phyloP scores from a whole-genome alignment of 768 basidiomycete genomes.

The Mycena haematopus region DNA sequence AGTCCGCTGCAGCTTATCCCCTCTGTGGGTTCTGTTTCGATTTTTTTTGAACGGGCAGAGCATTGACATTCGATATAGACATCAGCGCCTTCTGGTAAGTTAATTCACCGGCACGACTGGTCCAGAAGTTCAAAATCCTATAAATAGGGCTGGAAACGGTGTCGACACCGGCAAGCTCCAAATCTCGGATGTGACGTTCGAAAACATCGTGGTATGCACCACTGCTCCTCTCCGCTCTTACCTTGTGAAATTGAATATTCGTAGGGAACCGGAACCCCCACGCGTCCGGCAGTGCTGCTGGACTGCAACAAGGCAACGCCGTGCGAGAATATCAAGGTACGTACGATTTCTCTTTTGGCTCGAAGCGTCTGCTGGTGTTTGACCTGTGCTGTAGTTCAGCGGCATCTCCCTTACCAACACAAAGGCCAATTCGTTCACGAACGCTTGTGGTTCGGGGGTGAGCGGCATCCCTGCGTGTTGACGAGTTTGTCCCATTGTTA shows the following conservation, averaged over 20 bases:
- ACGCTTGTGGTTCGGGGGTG: slow-evolving; percentile 32
- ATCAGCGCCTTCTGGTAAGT: background rate
- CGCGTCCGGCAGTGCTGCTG: slow-evolving; percentile 31
- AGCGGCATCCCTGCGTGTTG: slow-evolving; percentile 27
- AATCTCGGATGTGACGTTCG: slow-evolving; percentile 28
- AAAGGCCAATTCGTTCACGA: slow-evolving; percentile 26
- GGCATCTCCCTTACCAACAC: slow-evolving; percentile 23
- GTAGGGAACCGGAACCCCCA: slow-evolving; percentile 33
- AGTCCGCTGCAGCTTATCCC: slow-evolving; percentile 21
- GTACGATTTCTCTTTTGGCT: background rate
- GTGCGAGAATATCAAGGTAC: slow-evolving; percentile 29
- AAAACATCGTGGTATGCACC: slow-evolving; percentile 21
- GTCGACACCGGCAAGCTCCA: slow-evolving; percentile 24
- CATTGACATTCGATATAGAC: too few relatives aligned
- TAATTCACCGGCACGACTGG: too few relatives aligned
- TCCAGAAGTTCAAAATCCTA: background rate
- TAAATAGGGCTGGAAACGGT: slow-evolving; percentile 9
- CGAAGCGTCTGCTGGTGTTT: background rate
- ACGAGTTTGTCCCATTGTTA: background rate
- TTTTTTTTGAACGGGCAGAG: too few relatives aligned
- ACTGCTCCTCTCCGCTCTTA: background rate
- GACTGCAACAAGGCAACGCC: slow-evolving; percentile 34
- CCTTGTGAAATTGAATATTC: background rate
- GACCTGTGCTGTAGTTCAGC: slow-evolving; percentile 17
- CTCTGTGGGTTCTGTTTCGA: background rate